Conservation (phyloP, 2,329 filamentous ascomycete genomes). For the Proliferodiscus dingleyae region DNA sequence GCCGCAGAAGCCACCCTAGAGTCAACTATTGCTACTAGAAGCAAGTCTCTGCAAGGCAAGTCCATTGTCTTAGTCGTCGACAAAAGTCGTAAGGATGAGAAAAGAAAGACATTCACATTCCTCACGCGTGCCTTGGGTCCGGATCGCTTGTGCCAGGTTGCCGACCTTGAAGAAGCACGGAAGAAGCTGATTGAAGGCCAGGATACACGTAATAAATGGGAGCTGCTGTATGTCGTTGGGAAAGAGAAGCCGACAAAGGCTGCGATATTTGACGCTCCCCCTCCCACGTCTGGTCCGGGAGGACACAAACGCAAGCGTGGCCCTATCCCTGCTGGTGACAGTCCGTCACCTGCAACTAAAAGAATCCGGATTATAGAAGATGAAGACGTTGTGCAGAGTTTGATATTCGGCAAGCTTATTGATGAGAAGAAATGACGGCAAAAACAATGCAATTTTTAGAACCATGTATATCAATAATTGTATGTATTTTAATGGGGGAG, state of each 20-base stretch:
- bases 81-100: constrained; percentile 55
- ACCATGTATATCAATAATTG: neutral
- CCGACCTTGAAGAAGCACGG: constrained; percentile 61
- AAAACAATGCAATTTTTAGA: neutral
- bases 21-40: constrained; percentile 54
- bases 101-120: constrained; percentile 72
- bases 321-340: constrained; percentile 29
- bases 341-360: constrained; percentile 38
- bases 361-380: constrained; percentile 68
- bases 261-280: constrained; percentile 25
- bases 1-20: constrained; percentile 50
- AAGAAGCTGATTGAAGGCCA: constrained; percentile 50
- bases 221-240: constrained; percentile 77
- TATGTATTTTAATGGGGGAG: neutral
- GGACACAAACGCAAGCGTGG: constrained; percentile 42
- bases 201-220: constrained; percentile 47
- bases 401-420: constrained; percentile 78
- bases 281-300: constrained; percentile 20
- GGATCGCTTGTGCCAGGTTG: constrained; percentile 56
- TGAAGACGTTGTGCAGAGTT: constrained; percentile 86
- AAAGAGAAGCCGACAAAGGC: constrained; percentile 41
- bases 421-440: constrained; percentile 12
- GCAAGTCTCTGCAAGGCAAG: constrained; percentile 58
- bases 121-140: constrained; percentile 76
- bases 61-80: constrained; percentile 68